These are phyloP conservation scores for Pichia inconspicua DNA, from an alignment of 1,139 yeast species.

Conservation along the genomic window DNA sequence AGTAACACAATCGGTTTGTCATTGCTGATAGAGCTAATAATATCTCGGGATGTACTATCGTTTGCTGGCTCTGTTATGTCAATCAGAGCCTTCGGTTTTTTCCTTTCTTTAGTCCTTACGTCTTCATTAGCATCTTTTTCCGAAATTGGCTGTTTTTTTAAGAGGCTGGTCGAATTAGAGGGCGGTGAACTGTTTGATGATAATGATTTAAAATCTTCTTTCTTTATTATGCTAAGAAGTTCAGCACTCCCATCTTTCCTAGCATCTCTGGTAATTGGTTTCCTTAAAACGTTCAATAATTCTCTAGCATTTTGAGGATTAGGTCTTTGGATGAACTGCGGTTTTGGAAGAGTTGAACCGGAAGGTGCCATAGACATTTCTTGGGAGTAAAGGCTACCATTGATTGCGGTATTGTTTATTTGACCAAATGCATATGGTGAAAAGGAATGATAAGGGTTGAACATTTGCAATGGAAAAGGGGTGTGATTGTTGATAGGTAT, in stretches of 20 bases:
- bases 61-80: conserved; percentile 20
- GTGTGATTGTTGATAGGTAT: conserved; percentile 16
- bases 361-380: conserved; percentile 27
- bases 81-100: neutral
- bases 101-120: neutral
- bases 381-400: conserved; percentile 18
- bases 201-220: neutral
- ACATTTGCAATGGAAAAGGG: conserved; percentile 21
- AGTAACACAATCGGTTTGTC: conserved; percentile 16
- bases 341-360: conserved; percentile 17
- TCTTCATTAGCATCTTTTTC: neutral
- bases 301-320: conserved; percentile 43
- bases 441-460: conserved; percentile 24
- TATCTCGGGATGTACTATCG: conserved; percentile 6
- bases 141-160: conserved; percentile 9
- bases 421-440: conserved; percentile 1
- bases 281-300: conserved; percentile 42
- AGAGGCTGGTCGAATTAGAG: conserved; percentile 7
- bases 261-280: conserved; percentile 19
- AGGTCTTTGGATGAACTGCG: conserved; percentile 26
- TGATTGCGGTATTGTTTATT: conserved; percentile 11
- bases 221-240: conserved; percentile 10
- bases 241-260: conserved; percentile 6
- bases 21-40: conserved; percentile 3
- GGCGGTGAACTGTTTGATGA: neutral